Base-by-base conservation (phyloP, 306 rosid species). In the Glycyrrhiza uralensis region DNA sequence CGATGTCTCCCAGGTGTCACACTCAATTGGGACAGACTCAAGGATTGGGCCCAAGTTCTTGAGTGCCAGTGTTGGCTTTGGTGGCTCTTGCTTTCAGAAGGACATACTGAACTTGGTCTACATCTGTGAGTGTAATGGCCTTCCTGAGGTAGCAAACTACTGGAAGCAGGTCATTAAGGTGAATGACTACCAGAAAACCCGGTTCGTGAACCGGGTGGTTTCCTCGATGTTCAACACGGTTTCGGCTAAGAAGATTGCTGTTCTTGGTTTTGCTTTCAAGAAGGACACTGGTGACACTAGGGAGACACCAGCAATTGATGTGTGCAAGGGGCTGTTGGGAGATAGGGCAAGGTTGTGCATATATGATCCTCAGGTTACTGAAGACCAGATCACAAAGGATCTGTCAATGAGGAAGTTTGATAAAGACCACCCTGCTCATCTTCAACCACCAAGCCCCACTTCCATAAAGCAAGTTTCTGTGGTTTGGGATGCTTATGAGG, bases 21-120 rank as follows among this genome's bases (percentile, higher is more conserved):
- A 92, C 47, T 68, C 97, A 3, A 82, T 89, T 20, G 97, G 97
- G 52, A 87, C 82, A 23, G 97, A 89, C 82, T 75, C 97, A 2
- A 86, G 97, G 78, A 81, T 92, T 15, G 97, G 96, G 8, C 88
- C 92, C 0, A 92, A 89, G 68, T 92, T 92, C 81, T 67, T 92
- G 69, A 89, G 83, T 62, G 91, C 89, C 6, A 92, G 97, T 14
- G 97, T 87, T 63, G 97, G 97, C 3, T 92, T 92, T 24, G 97
- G 97, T 9, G 97, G 97, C 6, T 92, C 96, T 23, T 92, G 97
- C 84, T 92, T 92, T 64, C 97, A 92, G 79, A 92, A 92, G 86
- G 97, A 92, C 24, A 92, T 92, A 36, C 13, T 92, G 66, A 89
- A 92, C 87, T 76, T 89, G 83, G 96, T 89, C 56, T 92, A 92